Percentiles rank a stretch among this genome's conserved stretches.
These are phyloP conservation scores for Mycena haematopus DNA, from an alignment of 768 basidiomycete species.

Conservation along the genomic window DNA sequence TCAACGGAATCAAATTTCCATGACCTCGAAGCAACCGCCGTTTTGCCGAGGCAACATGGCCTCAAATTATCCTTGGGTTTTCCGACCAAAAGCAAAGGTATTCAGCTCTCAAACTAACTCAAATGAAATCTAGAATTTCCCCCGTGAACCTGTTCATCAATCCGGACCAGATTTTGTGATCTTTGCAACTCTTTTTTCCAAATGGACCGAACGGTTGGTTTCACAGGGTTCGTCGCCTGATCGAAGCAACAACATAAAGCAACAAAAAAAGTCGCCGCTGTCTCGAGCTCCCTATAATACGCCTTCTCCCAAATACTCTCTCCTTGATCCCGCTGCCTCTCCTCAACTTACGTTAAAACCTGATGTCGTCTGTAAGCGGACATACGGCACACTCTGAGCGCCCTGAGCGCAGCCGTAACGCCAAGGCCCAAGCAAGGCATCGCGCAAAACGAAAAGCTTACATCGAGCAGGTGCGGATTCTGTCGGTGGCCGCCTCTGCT, in stretches of 20 bases:
- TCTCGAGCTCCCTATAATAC: constrained; percentile 31
- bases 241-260: constrained; percentile 28
- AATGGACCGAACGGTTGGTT: constrained; percentile 27
- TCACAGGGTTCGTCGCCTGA: constrained; percentile 27
- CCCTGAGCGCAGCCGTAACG: constrained; percentile 87
- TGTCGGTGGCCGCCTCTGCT: constrained; percentile 6
- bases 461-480: constrained; percentile 75
- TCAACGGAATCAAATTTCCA: constrained; percentile 13
- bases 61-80: constrained; percentile 1
- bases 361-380: constrained; percentile 66
- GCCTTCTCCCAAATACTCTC: constrained; percentile 39
- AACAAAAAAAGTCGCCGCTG: constrained; percentile 29
- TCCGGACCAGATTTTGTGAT: background rate
- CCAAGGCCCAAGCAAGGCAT: constrained; percentile 88
- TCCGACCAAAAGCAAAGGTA: constrained; percentile 9
- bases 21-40: constrained; percentile 21
- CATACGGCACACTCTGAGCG: constrained; percentile 65
- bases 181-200: constrained; percentile 9
- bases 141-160: background rate
- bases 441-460: constrained; percentile 93
- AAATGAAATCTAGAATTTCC: constrained; percentile 27
- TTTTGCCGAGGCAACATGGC: constrained; percentile 12
- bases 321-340: constrained; percentile 58
- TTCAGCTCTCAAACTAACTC: constrained; percentile 23
- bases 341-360: constrained; percentile 58